These are phyloP conservation scores for Penicillium verhagenii DNA, from an alignment of 495 filamentous ascomycete genomes.

Conservation along the genomic window DNA sequence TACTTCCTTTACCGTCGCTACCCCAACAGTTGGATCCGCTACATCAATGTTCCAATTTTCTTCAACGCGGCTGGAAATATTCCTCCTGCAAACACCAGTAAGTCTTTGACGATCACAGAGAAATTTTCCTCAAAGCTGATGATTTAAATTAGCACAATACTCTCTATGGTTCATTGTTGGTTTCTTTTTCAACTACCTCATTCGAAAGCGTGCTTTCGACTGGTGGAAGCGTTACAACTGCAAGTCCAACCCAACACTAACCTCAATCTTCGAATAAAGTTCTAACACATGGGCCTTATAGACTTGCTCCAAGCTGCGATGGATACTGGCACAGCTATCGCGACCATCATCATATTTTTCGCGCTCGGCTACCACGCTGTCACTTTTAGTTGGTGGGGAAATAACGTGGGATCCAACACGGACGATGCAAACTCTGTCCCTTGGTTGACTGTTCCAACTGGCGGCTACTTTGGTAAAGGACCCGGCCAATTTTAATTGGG, in stretches of 20 bases:
- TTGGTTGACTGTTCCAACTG: constrained; percentile 20
- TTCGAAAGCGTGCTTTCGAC: constrained; percentile 53
- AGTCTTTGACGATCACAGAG: not conserved
- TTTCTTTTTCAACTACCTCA: constrained; percentile 57
- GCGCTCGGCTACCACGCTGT: constrained; percentile 41
- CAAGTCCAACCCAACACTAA: not conserved
- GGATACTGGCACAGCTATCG: constrained; percentile 65
- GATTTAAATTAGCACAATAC: constrained; percentile 19
- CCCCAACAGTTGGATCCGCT: constrained; percentile 35
- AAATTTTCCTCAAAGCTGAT: not conserved
- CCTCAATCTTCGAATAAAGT: not conserved
- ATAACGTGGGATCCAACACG: constrained; percentile 26
- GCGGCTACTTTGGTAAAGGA: constrained; percentile 31
- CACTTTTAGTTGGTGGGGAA: constrained; percentile 30
- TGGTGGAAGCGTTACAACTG: constrained; percentile 72
- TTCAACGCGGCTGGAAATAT: constrained; percentile 42
- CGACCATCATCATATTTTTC: constrained; percentile 57
- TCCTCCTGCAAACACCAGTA: constrained; percentile 39
- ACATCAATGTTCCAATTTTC: constrained; percentile 45
- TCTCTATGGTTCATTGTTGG: constrained; percentile 59
- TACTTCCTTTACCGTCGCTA: constrained; percentile 39
- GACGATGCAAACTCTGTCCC: constrained; percentile 24
- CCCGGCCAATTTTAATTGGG: constrained; percentile 20
- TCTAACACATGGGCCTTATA: not conserved
- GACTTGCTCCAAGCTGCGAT: constrained; percentile 59